These are phyloP conservation scores for Lentinula raphanica DNA, from an alignment of 768 basidiomycete species.

Conservation along the genomic window DNA sequence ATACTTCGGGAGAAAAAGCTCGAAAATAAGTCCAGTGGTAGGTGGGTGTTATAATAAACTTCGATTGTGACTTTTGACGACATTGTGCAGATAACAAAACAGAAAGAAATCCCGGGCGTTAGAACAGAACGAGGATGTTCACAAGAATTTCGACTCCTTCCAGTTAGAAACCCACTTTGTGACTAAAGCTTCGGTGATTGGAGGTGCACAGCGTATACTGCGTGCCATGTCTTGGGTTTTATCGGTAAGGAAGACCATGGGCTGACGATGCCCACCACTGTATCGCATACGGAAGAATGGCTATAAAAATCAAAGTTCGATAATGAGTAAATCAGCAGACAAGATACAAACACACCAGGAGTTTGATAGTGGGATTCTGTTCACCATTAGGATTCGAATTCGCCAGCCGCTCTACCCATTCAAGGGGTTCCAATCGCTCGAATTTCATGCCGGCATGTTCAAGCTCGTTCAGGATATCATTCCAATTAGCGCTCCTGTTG, in stretches of 20 bases:
- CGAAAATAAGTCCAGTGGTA: neutral
- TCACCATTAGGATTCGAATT: slow-evolving; percentile 30
- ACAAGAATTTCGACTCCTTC: slow-evolving; percentile 34
- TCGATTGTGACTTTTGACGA: too few species aligned
- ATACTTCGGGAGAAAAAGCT: neutral
- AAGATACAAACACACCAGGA: slow-evolving; percentile 22
- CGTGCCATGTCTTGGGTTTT: slow-evolving; percentile 26
- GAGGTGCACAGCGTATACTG: slow-evolving; percentile 23
- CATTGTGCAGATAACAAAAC: too few species aligned
- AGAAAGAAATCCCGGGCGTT: too few species aligned
- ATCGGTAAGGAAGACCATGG: slow-evolving; percentile 30
- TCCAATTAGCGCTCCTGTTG: slow-evolving; percentile 28
- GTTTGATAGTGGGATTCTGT: slow-evolving; percentile 39
- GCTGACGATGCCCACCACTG: slow-evolving; percentile 16
- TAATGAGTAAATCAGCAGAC: neutral
- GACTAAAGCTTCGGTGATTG: slow-evolving; percentile 28
- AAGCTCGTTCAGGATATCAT: slow-evolving; percentile 34
- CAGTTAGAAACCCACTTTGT: slow-evolving; percentile 37
- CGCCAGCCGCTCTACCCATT: slow-evolving; percentile 34
- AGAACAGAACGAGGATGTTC: too few species aligned
- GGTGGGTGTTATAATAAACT: too few species aligned
- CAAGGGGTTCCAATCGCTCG: slow-evolving; percentile 26
- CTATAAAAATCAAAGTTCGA: slow-evolving; percentile 12
- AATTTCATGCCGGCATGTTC: slow-evolving; percentile 32
- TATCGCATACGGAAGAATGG: slow-evolving; percentile 29